Conservation (phyloP, 169 alveolate genomes). For the Cryptosporidium ubiquitum region DNA sequence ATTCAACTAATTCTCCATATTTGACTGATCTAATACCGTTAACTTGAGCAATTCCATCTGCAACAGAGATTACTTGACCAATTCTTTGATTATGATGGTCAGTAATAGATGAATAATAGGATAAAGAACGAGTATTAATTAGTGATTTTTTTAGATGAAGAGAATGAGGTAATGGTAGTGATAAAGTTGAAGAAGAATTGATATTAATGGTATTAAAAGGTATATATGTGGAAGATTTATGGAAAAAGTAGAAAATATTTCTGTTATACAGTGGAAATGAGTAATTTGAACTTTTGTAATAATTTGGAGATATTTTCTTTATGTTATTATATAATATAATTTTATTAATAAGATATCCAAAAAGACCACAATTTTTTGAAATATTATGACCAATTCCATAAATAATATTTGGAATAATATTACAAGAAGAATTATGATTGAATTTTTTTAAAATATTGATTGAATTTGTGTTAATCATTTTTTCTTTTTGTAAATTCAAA, state of each 20-base stretch:
- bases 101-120: background rate
- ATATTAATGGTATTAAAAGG: no score
- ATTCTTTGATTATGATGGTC: background rate
- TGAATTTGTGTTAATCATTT: constrained; percentile 9
- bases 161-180: no score
- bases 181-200: no score
- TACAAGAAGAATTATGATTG: background rate
- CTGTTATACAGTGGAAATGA: background rate
- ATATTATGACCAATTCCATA: background rate
- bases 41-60: constrained; percentile 98
- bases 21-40: constrained; percentile 94
- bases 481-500: background rate
- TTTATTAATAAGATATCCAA: background rate
- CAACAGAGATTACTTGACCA: constrained; percentile 96
- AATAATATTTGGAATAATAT: background rate
- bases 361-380: background rate
- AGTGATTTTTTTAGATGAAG: no score
- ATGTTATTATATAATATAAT: background rate
- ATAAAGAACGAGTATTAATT: background rate
- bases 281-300: background rate
- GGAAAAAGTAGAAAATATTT: background rate
- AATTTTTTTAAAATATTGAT: no score
- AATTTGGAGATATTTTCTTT: background rate
- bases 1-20: constrained; percentile 97
- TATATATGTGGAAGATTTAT: no score